Evolutionary conservation across 2,329 filamentous ascomycete genomes (phyloP).

Genomic region (Scytalidium lignicola): DNA sequence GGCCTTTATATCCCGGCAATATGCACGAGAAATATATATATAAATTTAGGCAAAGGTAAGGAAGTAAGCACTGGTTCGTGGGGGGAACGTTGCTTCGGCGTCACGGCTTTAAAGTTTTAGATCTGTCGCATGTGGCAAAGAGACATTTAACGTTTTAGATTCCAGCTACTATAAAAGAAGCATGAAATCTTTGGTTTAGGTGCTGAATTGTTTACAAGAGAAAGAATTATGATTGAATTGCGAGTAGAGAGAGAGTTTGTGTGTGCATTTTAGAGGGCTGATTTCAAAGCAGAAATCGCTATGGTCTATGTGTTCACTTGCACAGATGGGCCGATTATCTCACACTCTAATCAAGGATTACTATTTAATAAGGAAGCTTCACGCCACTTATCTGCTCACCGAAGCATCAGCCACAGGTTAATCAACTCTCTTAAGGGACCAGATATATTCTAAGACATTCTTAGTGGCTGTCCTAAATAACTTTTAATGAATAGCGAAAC

Average conservation of each 20-base stretch:
- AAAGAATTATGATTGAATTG: background rate
- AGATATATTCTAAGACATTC: background rate
- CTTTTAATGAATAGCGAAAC: background rate
- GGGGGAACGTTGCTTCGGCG: background rate
- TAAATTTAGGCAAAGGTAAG: background rate
- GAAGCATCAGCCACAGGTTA: background rate
- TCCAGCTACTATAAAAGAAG: background rate
- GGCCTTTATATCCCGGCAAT: conserved; percentile 15
- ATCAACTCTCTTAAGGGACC: background rate
- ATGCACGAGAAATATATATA: conserved; percentile 11
- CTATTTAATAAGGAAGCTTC: background rate
- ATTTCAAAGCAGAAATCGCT: conserved; percentile 20
- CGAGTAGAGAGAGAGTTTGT: background rate
- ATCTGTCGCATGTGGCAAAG: background rate
- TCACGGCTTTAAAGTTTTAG: background rate
- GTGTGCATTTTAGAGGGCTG: conserved; percentile 3
- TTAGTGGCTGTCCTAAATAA: background rate
- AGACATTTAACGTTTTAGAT: background rate
- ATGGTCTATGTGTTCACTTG: conserved; percentile 15
- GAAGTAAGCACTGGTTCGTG: conserved; percentile 5
- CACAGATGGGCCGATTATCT: background rate
- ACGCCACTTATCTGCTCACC: background rate
- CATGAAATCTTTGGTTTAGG: background rate
- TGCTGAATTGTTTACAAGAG: background rate
- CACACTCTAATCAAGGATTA: background rate